Conservation (phyloP, 2,329 filamentous ascomycete genomes). For the Hypoxylon sp. region DNA sequence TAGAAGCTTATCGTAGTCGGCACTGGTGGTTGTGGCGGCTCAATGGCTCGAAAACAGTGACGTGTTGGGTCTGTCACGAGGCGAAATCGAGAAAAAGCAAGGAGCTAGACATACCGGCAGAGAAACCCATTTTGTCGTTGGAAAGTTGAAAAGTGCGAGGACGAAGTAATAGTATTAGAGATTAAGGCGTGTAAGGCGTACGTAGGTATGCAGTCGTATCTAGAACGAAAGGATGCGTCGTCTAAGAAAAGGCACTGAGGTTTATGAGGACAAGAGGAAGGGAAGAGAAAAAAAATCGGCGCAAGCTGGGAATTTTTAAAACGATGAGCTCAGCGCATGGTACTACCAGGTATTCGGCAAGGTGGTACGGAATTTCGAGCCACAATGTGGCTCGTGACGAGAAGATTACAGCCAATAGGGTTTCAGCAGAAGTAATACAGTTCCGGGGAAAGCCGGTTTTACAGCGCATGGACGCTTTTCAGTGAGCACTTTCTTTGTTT, state of each 20-base stretch:
- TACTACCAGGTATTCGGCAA: constrained; percentile 30
- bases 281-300: constrained; percentile 50
- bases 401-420: constrained; percentile 59
- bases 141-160: constrained; percentile 26
- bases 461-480: constrained; percentile 12
- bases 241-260: constrained; percentile 34
- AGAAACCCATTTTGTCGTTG: constrained; percentile 62
- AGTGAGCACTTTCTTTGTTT: constrained; percentile 17
- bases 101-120: constrained; percentile 60
- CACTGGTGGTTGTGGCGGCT: constrained; percentile 18
- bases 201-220: constrained; percentile 28
- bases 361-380: constrained; percentile 48
- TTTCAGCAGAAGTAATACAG: constrained; percentile 48
- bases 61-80: constrained; percentile 37
- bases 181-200: constrained; percentile 46
- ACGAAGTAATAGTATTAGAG: constrained; percentile 50
- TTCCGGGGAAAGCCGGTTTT: constrained; percentile 50
- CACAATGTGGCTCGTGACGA: constrained; percentile 54
- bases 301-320: constrained; percentile 49
- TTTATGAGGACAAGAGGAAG: constrained; percentile 18
- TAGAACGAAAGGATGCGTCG: constrained; percentile 29
- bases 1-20: constrained; percentile 26
- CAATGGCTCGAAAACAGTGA: constrained; percentile 51
- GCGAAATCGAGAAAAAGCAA: constrained; percentile 37
- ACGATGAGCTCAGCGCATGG: constrained; percentile 54